Evolutionary conservation across 805 yeast genomes (phyloP), one percentile per base, ranked within the genome.

Genomic region (Yarrowia divulgata): DNA sequence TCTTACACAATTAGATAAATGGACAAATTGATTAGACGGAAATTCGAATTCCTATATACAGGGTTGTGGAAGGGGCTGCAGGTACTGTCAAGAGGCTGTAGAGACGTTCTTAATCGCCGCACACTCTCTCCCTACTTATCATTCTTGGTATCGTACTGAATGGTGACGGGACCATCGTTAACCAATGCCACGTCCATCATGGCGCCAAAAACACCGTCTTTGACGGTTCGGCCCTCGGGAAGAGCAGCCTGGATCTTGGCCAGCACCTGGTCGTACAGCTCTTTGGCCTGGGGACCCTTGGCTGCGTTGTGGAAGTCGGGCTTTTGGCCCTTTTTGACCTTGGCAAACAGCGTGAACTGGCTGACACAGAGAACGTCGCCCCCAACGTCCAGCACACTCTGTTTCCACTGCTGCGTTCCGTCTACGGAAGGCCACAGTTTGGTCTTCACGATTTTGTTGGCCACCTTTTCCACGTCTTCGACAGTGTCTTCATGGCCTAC

Each of bases 251-350:
- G 75, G 35, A 79, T 70, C 58, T 70, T 74, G 39, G 52, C 71
- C 69, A 69, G 91, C 71, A n/a, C 84, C 85, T 0, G 73, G 74
- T 70, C 81, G 70, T 88, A 89, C 66, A 86, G 76, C 48, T 76
- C 82, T 8, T 76, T 73, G 3, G 90, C 90, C 8, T 76, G 75
- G 67, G 78, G 83, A 19, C 97, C 97, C 78, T 89, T 91, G 70
- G 93, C 97, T 0, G 98, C 98, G 70, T 82, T 81, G 76, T 94
- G 98, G 78, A 95, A 92, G 76, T 95, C 97, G 0, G 99, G 98
- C 75, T 94, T 94, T 0, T 97, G 84, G 13, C 98, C 98, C 77
- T 95, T 95, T 73, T 87, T 90, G 23, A 95, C 86, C 50, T 85
- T 89, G 0, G 92, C 99, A 77, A 89, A 87, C 49, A 95, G 81